Percentiles rank a stretch among this genome's conserved stretches.
These are phyloP conservation scores for Fusarium buxicola DNA, from an alignment of 2,329 filamentous ascomycete genomes.

Conservation along the genomic window DNA sequence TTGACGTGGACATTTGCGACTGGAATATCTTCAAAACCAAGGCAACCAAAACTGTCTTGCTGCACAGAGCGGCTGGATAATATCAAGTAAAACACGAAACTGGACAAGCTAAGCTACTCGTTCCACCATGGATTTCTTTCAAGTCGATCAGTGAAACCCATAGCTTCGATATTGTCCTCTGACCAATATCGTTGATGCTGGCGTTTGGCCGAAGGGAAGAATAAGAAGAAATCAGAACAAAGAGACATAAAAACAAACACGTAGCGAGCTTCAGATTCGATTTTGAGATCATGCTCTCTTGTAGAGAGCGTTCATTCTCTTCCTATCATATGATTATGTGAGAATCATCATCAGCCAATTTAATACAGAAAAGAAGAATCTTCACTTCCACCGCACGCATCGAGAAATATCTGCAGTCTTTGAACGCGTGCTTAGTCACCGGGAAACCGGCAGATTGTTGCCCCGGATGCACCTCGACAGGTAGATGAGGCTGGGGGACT, in stretches of 20 bases:
- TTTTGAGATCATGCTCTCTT: constrained; percentile 71
- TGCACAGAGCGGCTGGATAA: background rate
- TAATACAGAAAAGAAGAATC: constrained; percentile 48
- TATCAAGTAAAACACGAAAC: background rate
- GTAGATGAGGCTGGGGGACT: constrained; percentile 19
- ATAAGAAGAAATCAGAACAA: constrained; percentile 1
- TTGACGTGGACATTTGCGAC: constrained; percentile 2
- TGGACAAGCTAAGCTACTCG: too few relatives aligned
- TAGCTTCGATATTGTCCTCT: too few relatives aligned
- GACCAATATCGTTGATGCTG: background rate
- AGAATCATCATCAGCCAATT: constrained; percentile 71
- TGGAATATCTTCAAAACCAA: background rate
- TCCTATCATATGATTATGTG: constrained; percentile 72
- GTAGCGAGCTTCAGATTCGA: constrained; percentile 67
- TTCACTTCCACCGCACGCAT: constrained; percentile 24
- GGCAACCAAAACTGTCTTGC: background rate
- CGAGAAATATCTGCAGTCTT: constrained; percentile 34
- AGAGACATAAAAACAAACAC: constrained; percentile 16
- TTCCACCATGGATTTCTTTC: too few relatives aligned
- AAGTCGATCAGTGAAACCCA: too few relatives aligned
- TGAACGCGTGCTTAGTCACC: constrained; percentile 44
- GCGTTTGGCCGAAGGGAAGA: background rate
- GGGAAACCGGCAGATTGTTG: constrained; percentile 38
- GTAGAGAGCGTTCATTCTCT: constrained; percentile 71
- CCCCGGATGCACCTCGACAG: constrained; percentile 29